Base-by-base conservation (phyloP, 2,329 filamentous ascomycete genomes). In the Cadophora sp. region DNA sequence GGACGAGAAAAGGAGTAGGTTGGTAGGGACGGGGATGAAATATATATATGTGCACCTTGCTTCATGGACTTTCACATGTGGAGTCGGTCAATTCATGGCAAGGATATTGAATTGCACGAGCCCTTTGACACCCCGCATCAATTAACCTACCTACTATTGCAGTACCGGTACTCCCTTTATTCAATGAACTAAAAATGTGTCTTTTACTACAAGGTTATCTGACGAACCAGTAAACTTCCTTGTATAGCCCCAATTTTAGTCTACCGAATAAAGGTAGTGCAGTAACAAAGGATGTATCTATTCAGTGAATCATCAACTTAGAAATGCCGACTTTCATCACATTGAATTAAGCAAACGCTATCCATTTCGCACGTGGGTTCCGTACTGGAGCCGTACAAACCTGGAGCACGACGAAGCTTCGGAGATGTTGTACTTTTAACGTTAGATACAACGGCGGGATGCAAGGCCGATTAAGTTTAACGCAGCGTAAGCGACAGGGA, bases 101-200 rank as follows among this genome's bases (percentile, higher is more conserved):
- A n/a, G 27, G 50, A 33, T 13, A 53, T 53, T 53, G n/a, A 33
- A 14, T 53, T 24, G 50, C 24, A 33, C 50, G 48, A 51, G 48
- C 48, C 48, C 13, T 18, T 33, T 18, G 27, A 53, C 27, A 7
- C 50, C 14, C 24, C 30, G 50, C 50, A 53, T 24, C 48, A 22
- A 30, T 30, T 30, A 33, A 4, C 50, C 27, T 53, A 22, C 30
- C 27, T 22, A 33, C 16, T 22, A 33, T 53, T 27, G 3, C n/a
- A n/a, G n/a, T n/a, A n/a, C n/a, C n/a, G n/a, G n/a, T n/a, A n/a
- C n/a, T n/a, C n/a, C n/a, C n/a, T n/a, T n/a, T n/a, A n/a, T n/a
- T n/a, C n/a, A n/a, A n/a, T n/a, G n/a, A n/a, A n/a, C n/a, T n/a
- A n/a, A n/a, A n/a, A n/a, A n/a, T n/a, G n/a, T n/a, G n/a, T n/a